Evolutionary conservation across 352 stramenopile species (phyloP), one percentile per base, ranked within the genome.

Genomic region (Phytophthora aleatoria): DNA sequence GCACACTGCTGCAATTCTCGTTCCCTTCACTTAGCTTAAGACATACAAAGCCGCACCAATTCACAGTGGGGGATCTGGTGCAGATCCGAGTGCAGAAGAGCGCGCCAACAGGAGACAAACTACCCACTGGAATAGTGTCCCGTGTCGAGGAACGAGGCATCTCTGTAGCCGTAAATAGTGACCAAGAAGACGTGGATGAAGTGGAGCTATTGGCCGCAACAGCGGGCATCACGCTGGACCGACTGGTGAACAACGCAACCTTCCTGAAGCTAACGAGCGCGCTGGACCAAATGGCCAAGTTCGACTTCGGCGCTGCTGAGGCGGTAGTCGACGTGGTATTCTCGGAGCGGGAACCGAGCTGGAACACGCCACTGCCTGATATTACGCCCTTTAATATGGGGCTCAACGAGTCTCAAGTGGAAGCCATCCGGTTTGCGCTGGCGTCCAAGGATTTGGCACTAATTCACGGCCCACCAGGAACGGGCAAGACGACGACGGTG

Each of bases 401-500:
- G 7, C 61, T 97, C 9, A 94, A 97, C 63, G 73, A 58, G 10
- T 87, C 85, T n/a, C 90, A 97, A 71, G 28, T 87, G 10, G 77
- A 82, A 2, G 83, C 89, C 2, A 91, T 97, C 26, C 64, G 67
- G 3, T 90, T 96, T 53, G 89, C 87, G 11, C 68, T 98, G 20
- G 81, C 81, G 26, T 95, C 91, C 2, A 88, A 92, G 20, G 90
- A 97, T 69, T 57, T 98, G 28, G 87, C 85, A 38, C 50, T 98
- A 20, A 98, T 98, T 61, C 93, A 98, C 61, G 96, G 94, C 1
- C 94, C 93, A 13, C 94, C 95, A 3, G 94, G 93, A 38, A 98
- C 94, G 30, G 97, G 81, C 77, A 98, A 99, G 79, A 99, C 98
- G 15, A 99, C 95, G 50, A 98, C 97, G 9, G 81, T 99, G 7